A percentile compares a stretch with the other conserved stretches of the same genome.
Evolutionary conservation across 2,329 filamentous ascomycete species (phyloP).

Genomic region (Botrytis elliptica): DNA sequence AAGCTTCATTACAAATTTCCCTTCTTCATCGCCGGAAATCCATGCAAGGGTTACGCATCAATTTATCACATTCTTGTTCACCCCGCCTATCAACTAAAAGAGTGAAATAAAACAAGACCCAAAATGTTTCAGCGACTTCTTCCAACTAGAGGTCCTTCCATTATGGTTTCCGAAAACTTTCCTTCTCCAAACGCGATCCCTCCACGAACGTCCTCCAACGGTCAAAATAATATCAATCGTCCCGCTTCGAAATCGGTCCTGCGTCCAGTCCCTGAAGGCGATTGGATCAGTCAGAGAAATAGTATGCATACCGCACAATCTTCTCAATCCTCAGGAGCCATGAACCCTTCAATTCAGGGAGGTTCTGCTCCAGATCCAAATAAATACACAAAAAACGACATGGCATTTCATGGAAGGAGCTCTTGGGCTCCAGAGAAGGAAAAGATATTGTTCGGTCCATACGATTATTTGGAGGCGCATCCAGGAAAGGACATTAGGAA

Average conservation of each 20-base stretch:
- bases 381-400: slow-evolving; percentile 35
- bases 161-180: slow-evolving; percentile 31
- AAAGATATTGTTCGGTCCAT: slow-evolving; percentile 73
- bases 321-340: slow-evolving; percentile 26
- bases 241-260: slow-evolving; percentile 43
- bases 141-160: slow-evolving; percentile 22
- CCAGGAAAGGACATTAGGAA: slow-evolving; percentile 84
- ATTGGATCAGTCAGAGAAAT: slow-evolving; percentile 55
- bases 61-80: neutral
- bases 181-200: slow-evolving; percentile 67
- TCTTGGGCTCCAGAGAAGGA: slow-evolving; percentile 73
- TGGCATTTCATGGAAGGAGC: slow-evolving; percentile 37
- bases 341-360: slow-evolving; percentile 33
- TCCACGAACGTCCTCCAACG: slow-evolving; percentile 68
- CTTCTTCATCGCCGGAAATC: neutral
- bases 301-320: slow-evolving; percentile 27
- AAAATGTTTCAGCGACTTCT: slow-evolving; percentile 19
- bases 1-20: neutral
- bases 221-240: slow-evolving; percentile 42
- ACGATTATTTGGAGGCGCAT: slow-evolving; percentile 74
- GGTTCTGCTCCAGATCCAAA: slow-evolving; percentile 29
- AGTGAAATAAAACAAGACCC: neutral
- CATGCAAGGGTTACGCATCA: slow-evolving; percentile 8
- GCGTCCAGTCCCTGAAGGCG: slow-evolving; percentile 57
- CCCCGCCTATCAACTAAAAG: neutral